A percentile compares a stretch with the other conserved stretches of the same genome.
Evolutionary conservation across 23 red algal species (phyloP).

Genomic region (Gracilaria gracilis): DNA sequence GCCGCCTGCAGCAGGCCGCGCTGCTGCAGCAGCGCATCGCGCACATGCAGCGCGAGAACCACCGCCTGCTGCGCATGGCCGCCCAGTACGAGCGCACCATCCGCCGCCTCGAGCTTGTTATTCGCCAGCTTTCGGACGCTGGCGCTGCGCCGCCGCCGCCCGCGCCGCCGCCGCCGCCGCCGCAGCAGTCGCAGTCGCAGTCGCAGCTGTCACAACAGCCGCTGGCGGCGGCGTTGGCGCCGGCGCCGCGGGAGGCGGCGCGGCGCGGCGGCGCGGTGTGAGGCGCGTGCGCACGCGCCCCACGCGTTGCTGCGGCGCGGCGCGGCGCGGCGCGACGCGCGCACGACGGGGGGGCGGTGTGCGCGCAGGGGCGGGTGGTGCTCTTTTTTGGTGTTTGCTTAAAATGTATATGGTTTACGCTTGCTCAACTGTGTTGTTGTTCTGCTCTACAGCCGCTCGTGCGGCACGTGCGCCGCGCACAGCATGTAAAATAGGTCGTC

Average conservation of each 20-base stretch:
- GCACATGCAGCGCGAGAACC: constrained; percentile 44
- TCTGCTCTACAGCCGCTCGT: background rate
- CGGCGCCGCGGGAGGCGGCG: too few species aligned
- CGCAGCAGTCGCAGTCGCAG: background rate
- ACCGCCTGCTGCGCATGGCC: constrained; percentile 23
- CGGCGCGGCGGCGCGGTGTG: too few species aligned
- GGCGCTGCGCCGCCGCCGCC: too few species aligned
- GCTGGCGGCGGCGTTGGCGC: background rate
- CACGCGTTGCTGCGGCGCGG: too few species aligned
- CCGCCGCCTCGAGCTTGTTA: constrained; percentile 21
- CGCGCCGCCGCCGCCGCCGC: background rate
- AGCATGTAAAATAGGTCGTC: background rate
- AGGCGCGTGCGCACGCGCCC: too few species aligned
- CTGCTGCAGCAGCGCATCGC: constrained; percentile 19
- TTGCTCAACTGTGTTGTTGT: background rate
- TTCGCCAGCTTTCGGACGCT: constrained; percentile 26
- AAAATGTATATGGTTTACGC: too few species aligned
- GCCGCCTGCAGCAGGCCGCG: constrained; percentile 42
- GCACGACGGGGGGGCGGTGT: too few species aligned
- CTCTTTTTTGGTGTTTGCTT: too few species aligned
- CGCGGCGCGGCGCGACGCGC: too few species aligned
- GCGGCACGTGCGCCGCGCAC: background rate
- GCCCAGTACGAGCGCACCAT: constrained; percentile 37
- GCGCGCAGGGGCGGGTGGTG: too few species aligned
- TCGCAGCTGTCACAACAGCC: background rate